Percentiles rank a stretch among this genome's conserved stretches.
Conservation (phyloP, 2,329 filamentous ascomycete genomes). For the Penicillium hesseltinei region DNA sequence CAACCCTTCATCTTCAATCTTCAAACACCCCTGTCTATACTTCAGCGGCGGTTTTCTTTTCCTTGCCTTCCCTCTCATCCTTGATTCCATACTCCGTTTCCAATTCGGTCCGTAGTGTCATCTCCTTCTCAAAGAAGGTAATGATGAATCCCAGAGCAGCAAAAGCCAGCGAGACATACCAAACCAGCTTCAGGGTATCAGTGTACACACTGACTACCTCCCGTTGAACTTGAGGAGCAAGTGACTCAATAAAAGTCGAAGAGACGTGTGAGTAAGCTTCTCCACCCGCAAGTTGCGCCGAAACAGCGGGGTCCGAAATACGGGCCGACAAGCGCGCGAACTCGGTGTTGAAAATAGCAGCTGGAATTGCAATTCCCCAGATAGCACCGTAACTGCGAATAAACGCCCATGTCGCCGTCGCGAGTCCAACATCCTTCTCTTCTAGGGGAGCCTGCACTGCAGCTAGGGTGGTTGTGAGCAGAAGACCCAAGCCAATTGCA, state of each 20-base stretch:
- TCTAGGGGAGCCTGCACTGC: slow-evolving; percentile 23
- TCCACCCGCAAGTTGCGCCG: neutral
- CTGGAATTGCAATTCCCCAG: slow-evolving; percentile 30
- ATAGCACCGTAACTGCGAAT: slow-evolving; percentile 27
- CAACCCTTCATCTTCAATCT: neutral
- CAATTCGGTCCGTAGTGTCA: neutral
- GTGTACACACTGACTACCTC: neutral
- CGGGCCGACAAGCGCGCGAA: neutral
- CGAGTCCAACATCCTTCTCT: slow-evolving; percentile 22
- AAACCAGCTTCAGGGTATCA: neutral
- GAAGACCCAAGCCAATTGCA: slow-evolving; percentile 15
- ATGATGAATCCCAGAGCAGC: neutral
- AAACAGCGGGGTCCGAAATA: neutral
- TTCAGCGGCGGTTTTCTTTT: neutral
- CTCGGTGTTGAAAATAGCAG: slow-evolving; percentile 35
- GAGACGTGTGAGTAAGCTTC: neutral
- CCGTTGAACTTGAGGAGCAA: neutral
- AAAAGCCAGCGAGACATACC: neutral
- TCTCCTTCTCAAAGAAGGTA: neutral
- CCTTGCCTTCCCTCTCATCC: neutral
- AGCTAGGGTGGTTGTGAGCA: slow-evolving; percentile 16
- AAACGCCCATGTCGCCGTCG: slow-evolving; percentile 27
- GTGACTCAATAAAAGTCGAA: neutral
- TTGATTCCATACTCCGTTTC: neutral
- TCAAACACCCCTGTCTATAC: neutral